Evolutionary conservation across 164 flowering plant species (phyloP).

Genomic region (Dillenia suffruticosa): DNA sequence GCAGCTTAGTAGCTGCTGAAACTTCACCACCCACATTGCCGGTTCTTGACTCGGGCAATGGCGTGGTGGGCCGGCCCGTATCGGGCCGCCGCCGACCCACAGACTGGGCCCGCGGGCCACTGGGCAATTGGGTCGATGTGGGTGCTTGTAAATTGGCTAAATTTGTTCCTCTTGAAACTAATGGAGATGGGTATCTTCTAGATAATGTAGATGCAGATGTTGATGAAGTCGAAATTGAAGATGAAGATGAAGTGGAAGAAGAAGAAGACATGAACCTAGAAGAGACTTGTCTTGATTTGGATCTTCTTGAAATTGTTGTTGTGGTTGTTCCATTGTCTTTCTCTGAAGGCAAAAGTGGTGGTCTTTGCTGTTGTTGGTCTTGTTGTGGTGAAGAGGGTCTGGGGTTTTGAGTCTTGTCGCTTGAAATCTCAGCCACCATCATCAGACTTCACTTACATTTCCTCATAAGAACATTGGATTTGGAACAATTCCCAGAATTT

Average conservation of each 20-base stretch:
- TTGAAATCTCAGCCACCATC: slow-evolving; percentile 77
- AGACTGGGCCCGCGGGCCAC: slow-evolving; percentile 60
- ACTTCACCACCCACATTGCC: slow-evolving; percentile 34
- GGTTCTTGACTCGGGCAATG: slow-evolving; percentile 23
- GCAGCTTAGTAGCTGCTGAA: slow-evolving; percentile 55
- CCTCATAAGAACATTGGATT: slow-evolving; percentile 1
- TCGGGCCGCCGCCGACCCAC: slow-evolving; percentile 62
- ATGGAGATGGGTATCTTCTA: slow-evolving; percentile 65
- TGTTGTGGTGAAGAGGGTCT: slow-evolving; percentile 10
- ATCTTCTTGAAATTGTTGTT: slow-evolving; percentile 26
- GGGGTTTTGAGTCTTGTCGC: slow-evolving; percentile 19
- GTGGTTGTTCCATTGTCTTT: slow-evolving; percentile 38
- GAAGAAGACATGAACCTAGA: slow-evolving; percentile 79
- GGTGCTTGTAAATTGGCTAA: slow-evolving; percentile 18
- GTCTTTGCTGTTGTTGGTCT: slow-evolving; percentile 16
- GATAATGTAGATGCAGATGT: slow-evolving; percentile 33
- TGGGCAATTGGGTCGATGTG: slow-evolving; percentile 5
- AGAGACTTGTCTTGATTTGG: slow-evolving; percentile 59
- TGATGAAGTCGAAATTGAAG: slow-evolving; percentile 18
- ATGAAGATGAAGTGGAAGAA: slow-evolving; percentile 37
- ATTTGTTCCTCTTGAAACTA: slow-evolving; percentile 33
- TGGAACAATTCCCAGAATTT: neutral
- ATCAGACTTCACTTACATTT: slow-evolving; percentile 27
- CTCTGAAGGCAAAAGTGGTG: slow-evolving; percentile 54
- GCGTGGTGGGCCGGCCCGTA: slow-evolving; percentile 33